Base-by-base conservation (phyloP, 148 eudicot species). In the Silene latifolia region DNA sequence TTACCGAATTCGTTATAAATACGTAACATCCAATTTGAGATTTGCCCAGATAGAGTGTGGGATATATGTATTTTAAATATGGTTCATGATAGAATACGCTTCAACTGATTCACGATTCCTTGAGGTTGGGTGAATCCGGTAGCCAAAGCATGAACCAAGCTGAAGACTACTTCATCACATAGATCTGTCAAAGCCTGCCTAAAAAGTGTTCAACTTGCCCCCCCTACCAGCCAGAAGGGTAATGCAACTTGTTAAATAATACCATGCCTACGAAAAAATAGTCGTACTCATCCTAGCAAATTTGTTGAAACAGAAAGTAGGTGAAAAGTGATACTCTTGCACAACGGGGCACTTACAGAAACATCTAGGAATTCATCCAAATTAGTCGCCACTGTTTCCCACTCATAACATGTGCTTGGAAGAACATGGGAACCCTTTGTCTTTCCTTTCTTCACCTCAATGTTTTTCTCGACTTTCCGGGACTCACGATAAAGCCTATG, bases 361-460 rank as follows among this genome's bases (percentile, higher is more conserved):
- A 96, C 97, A 78, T 87, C 93, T 44, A 85, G 74, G 86, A 96
- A 96, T 81, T 96, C 99, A 77, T 96, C 99, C 69, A 96, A 82
- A 81, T 88, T 96, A 77, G 99, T 92, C n/a, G 99, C 97, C 77
- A 89, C 95, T 46, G 97, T 83, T 82, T 96, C 97, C 99, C 99
- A 96, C 71, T 89, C 90, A 67, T 86, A 96, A 62, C 82, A 80
- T 53, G 97, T 89, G 88, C 80, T 83, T 46, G 96, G 92, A 79
- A 90, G 84, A 10, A 85, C 88, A 47, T 82, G 88, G 54, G 93
- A 84, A 74, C 84, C 93, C 83, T 82, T 92, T 53, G 88, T 86
- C 86, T 89, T 96, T 25, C 85, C 94, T 80, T 82, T 89, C 83
- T 88, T 96, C 78, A 83, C 85, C 81, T 96, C 98, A 67, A 85